Evolutionary conservation across 1,139 yeast genomes (phyloP), one percentile per base, ranked within the genome.

Genomic region (Hemisphaericaspora lyxosophila): DNA sequence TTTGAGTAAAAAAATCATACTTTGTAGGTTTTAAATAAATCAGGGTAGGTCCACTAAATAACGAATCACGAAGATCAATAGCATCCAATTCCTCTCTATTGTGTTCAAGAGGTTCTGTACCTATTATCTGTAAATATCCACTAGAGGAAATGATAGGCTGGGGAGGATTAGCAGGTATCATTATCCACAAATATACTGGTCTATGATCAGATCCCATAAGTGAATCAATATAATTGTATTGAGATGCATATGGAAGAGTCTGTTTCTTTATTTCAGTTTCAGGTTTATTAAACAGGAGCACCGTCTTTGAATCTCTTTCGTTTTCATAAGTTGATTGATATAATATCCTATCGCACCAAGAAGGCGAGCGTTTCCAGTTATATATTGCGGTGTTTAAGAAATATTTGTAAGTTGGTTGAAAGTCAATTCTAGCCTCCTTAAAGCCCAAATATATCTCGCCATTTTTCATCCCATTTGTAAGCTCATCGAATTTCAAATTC

Each of bases 281-380:
- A 7, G 4, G 11, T 2, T 26, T 26, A 7, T 6, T 23, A 6
- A n/a, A n/a, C n/a, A n/a, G n/a, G n/a, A n/a, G n/a, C n/a, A n/a
- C n/a, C 3, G 17, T 5, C 14, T 5, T 17, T 15, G 23, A 7
- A n/a, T 11, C 34, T 5, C 46, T 51, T 2, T 42, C 38, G 2
- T 45, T 47, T 12, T 59, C 56, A 51, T 81, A 80, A 0, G 74
- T 67, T 1, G 70, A 57, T 42, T 77, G 75, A 51, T 66, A 86
- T 32, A 89, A 55, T 3, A 89, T 77, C 36, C 97, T 64, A 55
- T 89, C 97, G 58, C 96, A 88, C 95, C 96, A 89, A 3, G 95
- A 83, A 0, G 96, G 95, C 2, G 70, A 67, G 41, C 96, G 63
- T 46, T 79, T 82, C 4, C 59, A 37, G 46, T 78, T 75, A 57